Evolutionary conservation across 208 protist species (phyloP).

Genomic region (Angomonas deanei): DNA sequence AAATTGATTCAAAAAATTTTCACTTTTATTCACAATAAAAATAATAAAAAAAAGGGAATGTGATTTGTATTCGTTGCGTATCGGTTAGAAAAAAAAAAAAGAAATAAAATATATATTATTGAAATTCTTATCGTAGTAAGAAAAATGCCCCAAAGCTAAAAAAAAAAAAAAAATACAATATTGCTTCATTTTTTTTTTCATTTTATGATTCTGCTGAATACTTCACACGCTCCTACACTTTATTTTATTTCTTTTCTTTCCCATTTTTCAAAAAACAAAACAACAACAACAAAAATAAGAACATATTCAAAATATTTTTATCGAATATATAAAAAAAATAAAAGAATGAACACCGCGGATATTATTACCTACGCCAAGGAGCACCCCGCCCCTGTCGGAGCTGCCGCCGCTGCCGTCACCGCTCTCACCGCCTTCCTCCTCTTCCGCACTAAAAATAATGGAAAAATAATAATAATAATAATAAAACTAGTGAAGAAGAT

Average conservation of each 20-base stretch:
- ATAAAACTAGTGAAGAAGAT: not conserved
- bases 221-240: slow-evolving; percentile 6
- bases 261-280: too few species aligned
- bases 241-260: slow-evolving; percentile 5
- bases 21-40: too few species aligned
- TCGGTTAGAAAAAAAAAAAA: slow-evolving; percentile 8
- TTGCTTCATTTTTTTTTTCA: slow-evolving; percentile 10
- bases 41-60: not conserved
- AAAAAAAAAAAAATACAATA: slow-evolving; percentile 13
- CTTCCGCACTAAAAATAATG: not conserved
- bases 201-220: slow-evolving; percentile 8
- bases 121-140: slow-evolving; percentile 1
- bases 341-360: not conserved
- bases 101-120: slow-evolving; percentile 9
- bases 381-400: not conserved
- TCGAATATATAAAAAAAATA: too few species aligned
- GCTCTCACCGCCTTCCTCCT: not conserved
- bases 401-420: not conserved
- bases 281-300: slow-evolving; percentile 3
- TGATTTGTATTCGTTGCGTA: not conserved
- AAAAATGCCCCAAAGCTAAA: not conserved
- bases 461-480: not conserved
- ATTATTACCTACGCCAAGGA: not conserved
- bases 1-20: not conserved
- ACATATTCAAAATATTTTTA: slow-evolving; percentile 7